Base-by-base conservation (phyloP, 2,329 filamentous ascomycete genomes). In the Stagonosporopsis vannaccii region DNA sequence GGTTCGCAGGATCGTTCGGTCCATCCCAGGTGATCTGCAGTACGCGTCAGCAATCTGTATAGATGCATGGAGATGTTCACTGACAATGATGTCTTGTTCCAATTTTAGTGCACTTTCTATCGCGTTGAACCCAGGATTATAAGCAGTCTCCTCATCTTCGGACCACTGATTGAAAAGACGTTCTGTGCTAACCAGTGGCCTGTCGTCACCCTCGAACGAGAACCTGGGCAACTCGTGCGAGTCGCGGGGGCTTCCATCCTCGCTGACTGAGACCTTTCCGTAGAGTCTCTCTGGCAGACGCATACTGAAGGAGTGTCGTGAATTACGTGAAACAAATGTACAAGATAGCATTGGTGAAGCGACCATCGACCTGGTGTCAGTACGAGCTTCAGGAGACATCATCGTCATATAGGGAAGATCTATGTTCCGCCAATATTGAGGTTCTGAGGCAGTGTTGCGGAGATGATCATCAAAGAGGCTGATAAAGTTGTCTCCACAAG, bases 1-100 rank as follows among this genome's bases (percentile, higher is more conserved):
- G 80, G 52, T 81, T 81, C 30, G 60, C 66, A 13, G 77, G 78
- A 53, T 82, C 80, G 43, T 79, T 70, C 4, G 78, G 77, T 1
- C 78, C 76, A 54, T 80, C 78, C 78, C 78, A 82, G 0, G 75
- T 75, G 8, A 81, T 61, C 69, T 72, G 42, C 26, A 48, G 33
- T 32, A 37, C 33, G 39, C 26, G 51, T 65, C 26, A 68, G 58
- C 37, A 23, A 15, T 43, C 13, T 47, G 20, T 42, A 26, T 12
- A 39, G 6, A 22, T 19, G 19, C 11, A 40, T 25, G 11, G 6
- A 28, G 19, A 8, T 15, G n/a, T 22, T 20, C n/a, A 53, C 61
- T 9, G 57, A 65, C 63, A 35, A 68, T 59, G 3, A 68, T 60
- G 2, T 67, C 60, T 33, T 66, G 50, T 41, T 58, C 52, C 33